Percentiles rank a stretch among this genome's conserved stretches.
Conservation (phyloP, 495 filamentous ascomycete species). For the Tirmania nivea region DNA sequence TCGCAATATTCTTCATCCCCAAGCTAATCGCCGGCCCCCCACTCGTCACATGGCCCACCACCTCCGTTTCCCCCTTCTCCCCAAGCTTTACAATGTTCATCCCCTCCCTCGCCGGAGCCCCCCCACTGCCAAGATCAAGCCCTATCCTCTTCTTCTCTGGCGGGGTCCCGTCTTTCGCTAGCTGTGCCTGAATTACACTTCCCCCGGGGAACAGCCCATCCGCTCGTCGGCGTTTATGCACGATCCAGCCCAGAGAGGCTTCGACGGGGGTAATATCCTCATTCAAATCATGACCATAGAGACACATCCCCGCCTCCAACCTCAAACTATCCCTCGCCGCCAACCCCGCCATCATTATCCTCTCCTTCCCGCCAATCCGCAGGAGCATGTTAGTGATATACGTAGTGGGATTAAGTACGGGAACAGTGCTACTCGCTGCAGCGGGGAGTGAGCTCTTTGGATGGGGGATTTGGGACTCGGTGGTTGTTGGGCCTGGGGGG, state of each 20-base stretch:
- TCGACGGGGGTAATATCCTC: slow-evolving; percentile 74
- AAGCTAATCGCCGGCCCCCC: slow-evolving; percentile 75
- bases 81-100: slow-evolving; percentile 47
- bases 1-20: slow-evolving; percentile 63
- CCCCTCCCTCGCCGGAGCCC: slow-evolving; percentile 76
- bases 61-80: slow-evolving; percentile 21
- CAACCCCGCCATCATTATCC: slow-evolving; percentile 59
- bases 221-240: slow-evolving; percentile 51
- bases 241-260: slow-evolving; percentile 64
- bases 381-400: slow-evolving; percentile 35
- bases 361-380: slow-evolving; percentile 32
- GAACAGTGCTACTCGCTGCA: slow-evolving; percentile 9
- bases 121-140: slow-evolving; percentile 46
- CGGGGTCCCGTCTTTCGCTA: slow-evolving; percentile 31
- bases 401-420: slow-evolving; percentile 24
- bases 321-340: slow-evolving; percentile 81
- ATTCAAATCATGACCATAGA: slow-evolving; percentile 93
- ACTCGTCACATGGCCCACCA: slow-evolving; percentile 56
- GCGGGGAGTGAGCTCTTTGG: not conserved
- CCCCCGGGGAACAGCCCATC: slow-evolving; percentile 25
- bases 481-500: slow-evolving; percentile 27
- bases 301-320: slow-evolving; percentile 90
- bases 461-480: slow-evolving; percentile 14
- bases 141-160: slow-evolving; percentile 31
- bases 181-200: not conserved